Conservation (phyloP, 495 filamentous ascomycete genomes). For the Cryomyces antarcticus region DNA sequence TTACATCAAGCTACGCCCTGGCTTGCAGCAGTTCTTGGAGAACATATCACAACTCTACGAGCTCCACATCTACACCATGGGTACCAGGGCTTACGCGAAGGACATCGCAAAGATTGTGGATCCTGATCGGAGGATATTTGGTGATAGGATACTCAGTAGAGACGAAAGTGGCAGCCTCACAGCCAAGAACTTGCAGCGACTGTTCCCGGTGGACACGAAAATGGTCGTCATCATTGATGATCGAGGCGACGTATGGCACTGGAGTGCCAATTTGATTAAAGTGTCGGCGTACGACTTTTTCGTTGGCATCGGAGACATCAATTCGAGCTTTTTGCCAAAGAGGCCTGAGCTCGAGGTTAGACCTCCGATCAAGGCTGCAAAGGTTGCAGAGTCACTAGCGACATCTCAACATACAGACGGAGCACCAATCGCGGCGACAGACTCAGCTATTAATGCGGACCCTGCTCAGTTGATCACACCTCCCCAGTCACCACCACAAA, state of each 20-base stretch:
- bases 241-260: constrained; percentile 92
- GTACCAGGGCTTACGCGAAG: constrained; percentile 81
- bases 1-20: constrained; percentile 96
- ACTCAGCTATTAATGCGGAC: neutral
- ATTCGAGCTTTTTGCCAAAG: constrained; percentile 89
- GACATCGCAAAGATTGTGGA: constrained; percentile 87
- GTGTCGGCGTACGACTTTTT: constrained; percentile 94
- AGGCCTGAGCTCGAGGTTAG: constrained; percentile 36
- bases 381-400: neutral
- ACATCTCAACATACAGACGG: neutral
- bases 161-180: constrained; percentile 89
- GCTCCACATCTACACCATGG: constrained; percentile 98
- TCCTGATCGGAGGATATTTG: constrained; percentile 74
- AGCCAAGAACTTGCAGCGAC: constrained; percentile 68
- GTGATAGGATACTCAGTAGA: constrained; percentile 81
- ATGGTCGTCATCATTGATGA: constrained; percentile 99
- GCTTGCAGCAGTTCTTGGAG: constrained; percentile 63
- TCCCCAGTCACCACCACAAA: constrained; percentile 6
- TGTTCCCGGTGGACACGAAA: constrained; percentile 93
- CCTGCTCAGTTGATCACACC: neutral
- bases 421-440: neutral
- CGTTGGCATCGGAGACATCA: constrained; percentile 95
- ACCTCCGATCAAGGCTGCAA: constrained; percentile 4
- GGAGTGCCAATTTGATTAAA: constrained; percentile 83
- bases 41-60: constrained; percentile 70